Percentiles rank a stretch among this genome's conserved stretches.
phyloP scores from a whole-genome alignment of 208 protist species.

The Trypanosoma rangeli region DNA sequence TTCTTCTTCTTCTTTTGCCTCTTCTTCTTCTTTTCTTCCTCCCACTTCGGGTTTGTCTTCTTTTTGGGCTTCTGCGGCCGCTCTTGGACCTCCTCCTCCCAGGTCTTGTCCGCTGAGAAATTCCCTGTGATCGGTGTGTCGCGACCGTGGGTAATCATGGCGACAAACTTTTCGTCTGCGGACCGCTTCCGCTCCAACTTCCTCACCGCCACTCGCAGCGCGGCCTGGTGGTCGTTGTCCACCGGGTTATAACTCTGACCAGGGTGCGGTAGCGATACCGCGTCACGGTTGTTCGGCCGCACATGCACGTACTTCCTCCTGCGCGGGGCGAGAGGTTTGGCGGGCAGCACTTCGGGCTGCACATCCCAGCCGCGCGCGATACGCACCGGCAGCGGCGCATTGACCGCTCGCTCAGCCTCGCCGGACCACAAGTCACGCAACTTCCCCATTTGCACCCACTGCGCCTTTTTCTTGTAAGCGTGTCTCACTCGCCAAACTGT shows the following conservation, averaged over 20 bases:
- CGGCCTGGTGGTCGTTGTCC: conserved; percentile 75
- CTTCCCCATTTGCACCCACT: conserved; percentile 33
- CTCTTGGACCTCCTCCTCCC: conserved; percentile 78
- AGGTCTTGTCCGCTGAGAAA: conserved; percentile 70
- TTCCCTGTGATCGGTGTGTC: conserved; percentile 49
- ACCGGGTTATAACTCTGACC: conserved; percentile 89
- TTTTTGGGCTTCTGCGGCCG: conserved; percentile 1
- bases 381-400: conserved; percentile 46
- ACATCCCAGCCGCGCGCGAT: conserved; percentile 65
- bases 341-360: conserved; percentile 54
- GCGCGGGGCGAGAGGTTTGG: conserved; percentile 57
- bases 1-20: conserved; percentile 53
- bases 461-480: not conserved
- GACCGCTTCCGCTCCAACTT: conserved; percentile 64
- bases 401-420: conserved; percentile 44
- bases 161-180: conserved; percentile 72
- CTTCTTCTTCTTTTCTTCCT: conserved; percentile 45
- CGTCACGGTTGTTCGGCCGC: conserved; percentile 78
- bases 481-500: too few species aligned
- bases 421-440: conserved; percentile 69
- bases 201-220: conserved; percentile 54
- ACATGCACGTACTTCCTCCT: conserved; percentile 73
- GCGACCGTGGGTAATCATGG: conserved; percentile 62
- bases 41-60: conserved; percentile 25
- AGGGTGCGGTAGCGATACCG: conserved; percentile 61